Evolutionary conservation across 2,329 filamentous ascomycete genomes (phyloP).

Genomic region (Calonectria hawksworthii): DNA sequence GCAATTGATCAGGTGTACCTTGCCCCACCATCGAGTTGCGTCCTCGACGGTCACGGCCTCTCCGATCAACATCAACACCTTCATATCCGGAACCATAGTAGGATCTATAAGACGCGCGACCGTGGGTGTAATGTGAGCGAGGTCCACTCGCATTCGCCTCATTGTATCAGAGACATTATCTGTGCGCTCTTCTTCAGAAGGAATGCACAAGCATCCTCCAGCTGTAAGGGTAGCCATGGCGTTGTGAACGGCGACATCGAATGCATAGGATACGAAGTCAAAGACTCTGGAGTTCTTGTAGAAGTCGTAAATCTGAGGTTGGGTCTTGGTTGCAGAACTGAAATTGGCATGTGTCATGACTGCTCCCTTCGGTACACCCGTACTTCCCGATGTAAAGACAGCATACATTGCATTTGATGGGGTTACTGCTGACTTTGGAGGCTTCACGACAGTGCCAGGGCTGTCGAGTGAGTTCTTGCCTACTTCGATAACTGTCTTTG

Average conservation of each 20-base stretch:
- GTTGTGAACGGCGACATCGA: slow-evolving; percentile 35
- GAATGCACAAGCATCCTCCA: slow-evolving; percentile 66
- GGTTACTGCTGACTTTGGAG: background rate
- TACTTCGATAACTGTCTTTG: background rate
- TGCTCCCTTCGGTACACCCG: slow-evolving; percentile 18
- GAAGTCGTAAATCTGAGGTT: background rate
- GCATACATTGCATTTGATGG: background rate
- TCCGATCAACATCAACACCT: background rate
- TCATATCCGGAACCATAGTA: background rate
- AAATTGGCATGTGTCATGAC: slow-evolving; percentile 29
- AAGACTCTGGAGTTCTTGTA: slow-evolving; percentile 23
- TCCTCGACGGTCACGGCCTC: background rate
- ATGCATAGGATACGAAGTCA: slow-evolving; percentile 40
- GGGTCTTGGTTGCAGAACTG: slow-evolving; percentile 18
- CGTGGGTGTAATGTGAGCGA: slow-evolving; percentile 56
- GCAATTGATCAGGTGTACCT: background rate
- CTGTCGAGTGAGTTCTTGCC: background rate
- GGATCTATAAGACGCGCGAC: slow-evolving; percentile 51
- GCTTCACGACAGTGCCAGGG: background rate
- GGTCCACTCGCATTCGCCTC: slow-evolving; percentile 53
- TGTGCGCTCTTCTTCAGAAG: slow-evolving; percentile 64
- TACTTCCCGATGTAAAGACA: slow-evolving; percentile 13
- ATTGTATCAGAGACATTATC: slow-evolving; percentile 59
- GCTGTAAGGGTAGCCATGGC: slow-evolving; percentile 25
- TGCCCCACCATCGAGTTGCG: background rate